Conservation (phyloP, 1,284 basidiomycete species). For the Ceratobasidium sp. region DNA sequence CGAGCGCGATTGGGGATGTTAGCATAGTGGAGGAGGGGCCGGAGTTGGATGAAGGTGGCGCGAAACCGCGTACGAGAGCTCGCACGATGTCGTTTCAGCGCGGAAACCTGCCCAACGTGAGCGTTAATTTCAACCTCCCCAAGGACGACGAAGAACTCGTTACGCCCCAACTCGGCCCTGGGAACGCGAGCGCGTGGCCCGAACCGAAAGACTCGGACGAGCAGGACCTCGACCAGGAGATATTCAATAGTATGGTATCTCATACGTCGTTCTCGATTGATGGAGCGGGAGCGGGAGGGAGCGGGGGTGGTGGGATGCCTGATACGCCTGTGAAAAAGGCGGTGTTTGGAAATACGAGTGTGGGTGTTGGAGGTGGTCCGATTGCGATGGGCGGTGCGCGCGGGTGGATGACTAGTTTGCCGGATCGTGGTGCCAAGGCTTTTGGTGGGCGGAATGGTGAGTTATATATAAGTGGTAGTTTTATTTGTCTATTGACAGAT, state of each 20-base stretch:
- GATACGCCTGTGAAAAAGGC: slow-evolving; percentile 82
- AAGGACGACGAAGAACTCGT: slow-evolving; percentile 67
- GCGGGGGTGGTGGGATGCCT: slow-evolving; percentile 72
- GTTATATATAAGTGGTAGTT: not conserved
- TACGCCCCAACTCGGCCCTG: slow-evolving; percentile 73
- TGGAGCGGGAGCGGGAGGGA: slow-evolving; percentile 59
- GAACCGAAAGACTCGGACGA: slow-evolving; percentile 59
- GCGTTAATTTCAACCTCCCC: slow-evolving; percentile 9
- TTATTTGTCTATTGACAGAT: not conserved
- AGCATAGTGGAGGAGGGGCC: slow-evolving; percentile 52
- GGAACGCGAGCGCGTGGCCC: slow-evolving; percentile 74
- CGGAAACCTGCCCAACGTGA: slow-evolving; percentile 22
- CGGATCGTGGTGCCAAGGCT: slow-evolving; percentile 30
- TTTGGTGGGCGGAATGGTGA: slow-evolving; percentile 40
- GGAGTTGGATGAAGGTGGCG: not conserved
- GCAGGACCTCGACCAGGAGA: slow-evolving; percentile 75
- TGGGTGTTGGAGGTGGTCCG: slow-evolving; percentile 7
- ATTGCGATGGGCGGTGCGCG: slow-evolving; percentile 35
- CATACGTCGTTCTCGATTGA: slow-evolving; percentile 61
- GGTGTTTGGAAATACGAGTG: slow-evolving; percentile 19
- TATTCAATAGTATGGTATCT: slow-evolving; percentile 75
- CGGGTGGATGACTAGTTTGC: slow-evolving; percentile 41
- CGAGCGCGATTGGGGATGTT: slow-evolving; percentile 59
- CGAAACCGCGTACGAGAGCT: slow-evolving; percentile 25
- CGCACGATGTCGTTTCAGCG: slow-evolving; percentile 37